Percentiles rank a stretch among this genome's conserved stretches.
phyloP scores from a whole-genome alignment of 2,329 filamentous ascomycete genomes.

The Atkinsonella texensis region DNA sequence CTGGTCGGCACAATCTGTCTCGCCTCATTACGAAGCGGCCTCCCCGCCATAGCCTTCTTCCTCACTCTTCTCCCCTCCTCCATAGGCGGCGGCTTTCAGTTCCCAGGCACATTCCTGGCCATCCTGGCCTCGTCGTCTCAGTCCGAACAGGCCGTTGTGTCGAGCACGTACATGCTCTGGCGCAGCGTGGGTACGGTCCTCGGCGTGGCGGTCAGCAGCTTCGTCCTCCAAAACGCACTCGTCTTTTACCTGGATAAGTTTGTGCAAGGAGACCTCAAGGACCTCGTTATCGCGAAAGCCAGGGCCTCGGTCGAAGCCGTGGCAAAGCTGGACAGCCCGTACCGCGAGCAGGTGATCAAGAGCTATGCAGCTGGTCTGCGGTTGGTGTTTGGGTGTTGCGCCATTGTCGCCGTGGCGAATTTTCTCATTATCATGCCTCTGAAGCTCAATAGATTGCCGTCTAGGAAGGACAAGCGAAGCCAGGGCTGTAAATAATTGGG shows the following conservation, averaged over 20 bases:
- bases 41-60: conserved; percentile 41
- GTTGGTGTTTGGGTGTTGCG: conserved; percentile 32
- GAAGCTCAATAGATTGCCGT: conserved; percentile 39
- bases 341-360: conserved; percentile 40
- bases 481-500: not conserved
- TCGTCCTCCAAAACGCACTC: conserved; percentile 63
- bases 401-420: conserved; percentile 34
- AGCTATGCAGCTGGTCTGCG: conserved; percentile 42
- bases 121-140: conserved; percentile 48
- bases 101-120: conserved; percentile 51
- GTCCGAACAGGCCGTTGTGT: conserved; percentile 54
- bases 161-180: conserved; percentile 60
- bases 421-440: conserved; percentile 37
- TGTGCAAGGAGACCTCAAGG: conserved; percentile 48
- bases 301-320: conserved; percentile 44
- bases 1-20: conserved; percentile 40
- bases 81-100: conserved; percentile 51
- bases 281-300: conserved; percentile 38
- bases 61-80: conserved; percentile 43
- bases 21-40: conserved; percentile 34
- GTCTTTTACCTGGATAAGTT: conserved; percentile 43
- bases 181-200: conserved; percentile 59
- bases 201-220: conserved; percentile 58
- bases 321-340: conserved; percentile 28
- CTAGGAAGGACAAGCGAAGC: conserved; percentile 18